Evolutionary conservation across 1,284 basidiomycete species (phyloP), one percentile per base, ranked within the genome.

Genomic region (Trametes versicolor): DNA sequence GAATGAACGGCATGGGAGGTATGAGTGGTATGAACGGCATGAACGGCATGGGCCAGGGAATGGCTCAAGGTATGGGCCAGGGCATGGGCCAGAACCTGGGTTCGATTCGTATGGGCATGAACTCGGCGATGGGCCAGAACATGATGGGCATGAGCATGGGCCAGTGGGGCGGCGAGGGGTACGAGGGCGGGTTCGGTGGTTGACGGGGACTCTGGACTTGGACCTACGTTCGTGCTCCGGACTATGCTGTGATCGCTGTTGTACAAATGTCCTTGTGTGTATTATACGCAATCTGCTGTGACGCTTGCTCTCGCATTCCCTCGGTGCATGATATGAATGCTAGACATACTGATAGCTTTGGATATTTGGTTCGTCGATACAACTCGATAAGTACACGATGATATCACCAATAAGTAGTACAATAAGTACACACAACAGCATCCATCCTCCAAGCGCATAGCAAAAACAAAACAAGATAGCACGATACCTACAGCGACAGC

Each of bases 61-160:
- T 71, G 71, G 66, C 76, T 7, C 21, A 23, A 21, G 59, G 63
- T 19, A 70, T 71, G 70, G 69, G 70, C 2, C 69, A 70, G 36
- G 29, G 67, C 37, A 76, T 79, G 73, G 74, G 60, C 52, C 4
- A 67, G 41, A 43, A 43, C 41, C 15, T 80, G 75, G 77, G 76
- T 8, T 80, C 82, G 48, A 68, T 70, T 61, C 60, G 64, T 23
- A 65, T 62, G 56, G 66, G 70, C 37, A 70, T 73, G 70, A 69
- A 68, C 60, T 55, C 64, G 21, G 61, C 55, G 37, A 71, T 72
- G 70, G 67, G 66, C 53, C 41, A 57, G 39, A 66, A 65, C 25
- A 66, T 69, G 68, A 70, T 71, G 70, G 66, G 67, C 25, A 71
- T 72, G 59, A 60, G 64, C 37, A 70, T 71, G 70, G 70, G 70